Conservation (phyloP, 1,284 basidiomycete species). For the Flammula alnicola region DNA sequence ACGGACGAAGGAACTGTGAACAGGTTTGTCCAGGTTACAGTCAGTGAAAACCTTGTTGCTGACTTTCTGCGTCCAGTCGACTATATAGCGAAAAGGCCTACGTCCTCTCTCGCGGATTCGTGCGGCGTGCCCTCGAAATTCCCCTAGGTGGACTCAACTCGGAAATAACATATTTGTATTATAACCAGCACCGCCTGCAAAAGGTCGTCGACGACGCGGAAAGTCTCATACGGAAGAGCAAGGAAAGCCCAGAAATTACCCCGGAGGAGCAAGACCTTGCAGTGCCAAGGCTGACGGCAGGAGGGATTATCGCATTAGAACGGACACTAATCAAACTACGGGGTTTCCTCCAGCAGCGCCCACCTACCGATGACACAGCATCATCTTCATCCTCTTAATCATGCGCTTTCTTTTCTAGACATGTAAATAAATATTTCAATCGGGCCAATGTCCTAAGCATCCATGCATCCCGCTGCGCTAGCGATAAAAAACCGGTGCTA, state of each 20-base stretch:
- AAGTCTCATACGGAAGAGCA: conserved; percentile 72
- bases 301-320: conserved; percentile 81
- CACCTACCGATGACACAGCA: neutral
- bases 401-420: neutral
- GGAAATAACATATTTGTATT: conserved; percentile 82
- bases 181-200: conserved; percentile 62
- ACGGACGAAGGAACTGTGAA: conserved; percentile 90
- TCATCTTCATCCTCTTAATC: neutral
- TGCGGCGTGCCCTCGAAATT: conserved; percentile 82
- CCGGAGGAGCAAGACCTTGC: conserved; percentile 61
- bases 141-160: conserved; percentile 72
- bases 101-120: conserved; percentile 87
- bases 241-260: conserved; percentile 34
- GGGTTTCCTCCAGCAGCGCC: conserved; percentile 22
- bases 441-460: no score
- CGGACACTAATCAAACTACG: conserved; percentile 67
- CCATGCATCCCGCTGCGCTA: no score
- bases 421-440: no score
- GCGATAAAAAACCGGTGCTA: no score
- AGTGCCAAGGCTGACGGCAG: conserved; percentile 76
- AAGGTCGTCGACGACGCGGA: conserved; percentile 72
- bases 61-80: conserved; percentile 49
- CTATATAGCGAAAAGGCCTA: conserved; percentile 93
- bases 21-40: conserved; percentile 46
- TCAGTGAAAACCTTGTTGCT: neutral